Conservation (phyloP, 306 rosid species). For the Vicia sativa region DNA sequence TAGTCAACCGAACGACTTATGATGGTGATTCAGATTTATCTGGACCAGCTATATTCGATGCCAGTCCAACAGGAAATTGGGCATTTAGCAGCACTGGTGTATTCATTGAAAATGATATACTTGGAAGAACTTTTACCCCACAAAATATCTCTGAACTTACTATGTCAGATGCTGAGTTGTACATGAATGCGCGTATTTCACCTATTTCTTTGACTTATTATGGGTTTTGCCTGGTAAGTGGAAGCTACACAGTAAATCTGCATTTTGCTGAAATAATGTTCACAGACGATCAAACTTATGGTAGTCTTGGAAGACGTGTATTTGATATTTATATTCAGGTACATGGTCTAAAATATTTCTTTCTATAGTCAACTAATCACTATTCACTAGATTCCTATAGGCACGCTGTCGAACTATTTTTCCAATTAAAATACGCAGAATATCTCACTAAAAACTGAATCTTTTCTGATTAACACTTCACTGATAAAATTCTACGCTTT, state of each 20-base stretch:
- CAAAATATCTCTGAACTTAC: conserved; percentile 38
- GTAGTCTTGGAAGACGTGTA: conserved; percentile 53
- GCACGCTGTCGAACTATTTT: not conserved
- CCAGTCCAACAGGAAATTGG: conserved; percentile 41
- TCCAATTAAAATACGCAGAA: not conserved
- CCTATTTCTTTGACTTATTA: conserved; percentile 67
- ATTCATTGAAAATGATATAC: conserved; percentile 22
- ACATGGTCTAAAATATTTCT: not conserved
- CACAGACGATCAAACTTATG: conserved; percentile 29
- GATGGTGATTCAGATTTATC: not conserved
- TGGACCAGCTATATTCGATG: not conserved
- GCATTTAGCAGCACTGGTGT: conserved; percentile 58
- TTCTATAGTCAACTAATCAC: not conserved
- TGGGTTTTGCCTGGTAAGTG: conserved; percentile 56
- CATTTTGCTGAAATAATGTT: conserved; percentile 62
- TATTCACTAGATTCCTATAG: not conserved
- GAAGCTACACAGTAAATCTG: conserved; percentile 49
- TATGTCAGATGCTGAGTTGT: not conserved
- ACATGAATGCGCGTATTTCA: conserved; percentile 51
- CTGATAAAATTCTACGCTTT: not conserved
- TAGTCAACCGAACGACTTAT: not conserved
- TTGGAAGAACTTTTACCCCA: not conserved
- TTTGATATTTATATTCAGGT: conserved; percentile 51
- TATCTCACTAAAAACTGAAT: not conserved
- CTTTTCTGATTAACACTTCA: not conserved